These are phyloP conservation scores for Aureobasidium sp. DNA, from an alignment of 2,329 filamentous ascomycete species.

Conservation along the genomic window DNA sequence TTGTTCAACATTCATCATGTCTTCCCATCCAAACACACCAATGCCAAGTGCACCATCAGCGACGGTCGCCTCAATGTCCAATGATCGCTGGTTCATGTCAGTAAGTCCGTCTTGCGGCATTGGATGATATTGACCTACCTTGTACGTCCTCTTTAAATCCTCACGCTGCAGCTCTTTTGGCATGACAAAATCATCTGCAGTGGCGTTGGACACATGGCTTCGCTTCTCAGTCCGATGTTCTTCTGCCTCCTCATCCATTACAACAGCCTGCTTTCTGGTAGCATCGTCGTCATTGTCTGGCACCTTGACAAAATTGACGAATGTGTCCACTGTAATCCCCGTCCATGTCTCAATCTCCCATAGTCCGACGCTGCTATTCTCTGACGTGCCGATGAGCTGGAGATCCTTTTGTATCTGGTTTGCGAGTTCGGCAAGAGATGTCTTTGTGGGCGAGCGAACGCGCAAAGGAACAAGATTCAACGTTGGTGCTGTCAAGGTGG, in stretches of 20 bases:
- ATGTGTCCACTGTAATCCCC: slow-evolving; percentile 59
- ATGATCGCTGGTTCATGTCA: slow-evolving; percentile 36
- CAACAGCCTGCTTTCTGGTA: slow-evolving; percentile 2
- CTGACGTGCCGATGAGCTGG: slow-evolving; percentile 48
- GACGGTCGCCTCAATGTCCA: slow-evolving; percentile 51
- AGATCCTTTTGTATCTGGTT: slow-evolving; percentile 61
- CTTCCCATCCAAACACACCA: slow-evolving; percentile 44
- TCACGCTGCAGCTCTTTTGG: slow-evolving; percentile 23
- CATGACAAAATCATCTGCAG: slow-evolving; percentile 16
- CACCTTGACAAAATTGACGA: slow-evolving; percentile 72
- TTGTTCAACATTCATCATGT: slow-evolving; percentile 34
- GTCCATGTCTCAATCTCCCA: slow-evolving; percentile 72
- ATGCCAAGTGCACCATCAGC: slow-evolving; percentile 43
- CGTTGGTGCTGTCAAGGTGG: slow-evolving; percentile 57
- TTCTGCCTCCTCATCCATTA: slow-evolving; percentile 23
- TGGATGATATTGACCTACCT: slow-evolving; percentile 23
- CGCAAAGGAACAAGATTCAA: slow-evolving; percentile 71
- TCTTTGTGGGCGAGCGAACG: slow-evolving; percentile 36
- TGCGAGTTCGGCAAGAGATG: slow-evolving; percentile 46
- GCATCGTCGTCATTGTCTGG: slow-evolving; percentile 30
- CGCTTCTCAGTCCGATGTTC: slow-evolving; percentile 20
- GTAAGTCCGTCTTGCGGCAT: neutral
- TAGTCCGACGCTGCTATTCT: slow-evolving; percentile 54
- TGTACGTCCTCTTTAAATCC: slow-evolving; percentile 27
- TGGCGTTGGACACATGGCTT: slow-evolving; percentile 17